phyloP scores from a whole-genome alignment of 345 rosid genomes.

The Punica granatum region DNA sequence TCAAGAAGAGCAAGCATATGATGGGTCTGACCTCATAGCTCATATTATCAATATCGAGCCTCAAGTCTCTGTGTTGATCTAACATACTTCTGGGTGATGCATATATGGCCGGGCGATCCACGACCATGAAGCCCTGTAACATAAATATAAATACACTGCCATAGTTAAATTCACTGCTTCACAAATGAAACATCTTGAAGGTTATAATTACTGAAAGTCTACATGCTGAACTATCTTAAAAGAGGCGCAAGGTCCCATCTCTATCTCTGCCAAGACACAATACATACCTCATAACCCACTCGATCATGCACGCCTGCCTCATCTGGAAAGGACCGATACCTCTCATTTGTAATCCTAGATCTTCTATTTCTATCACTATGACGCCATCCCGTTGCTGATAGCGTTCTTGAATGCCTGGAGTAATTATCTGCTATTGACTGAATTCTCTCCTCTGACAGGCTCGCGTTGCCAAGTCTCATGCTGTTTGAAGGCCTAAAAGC shows the following conservation, averaged over 20 bases:
- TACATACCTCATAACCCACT: slow-evolving; percentile 54
- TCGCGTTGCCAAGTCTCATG: slow-evolving; percentile 38
- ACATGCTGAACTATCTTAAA: neutral
- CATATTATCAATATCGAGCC: slow-evolving; percentile 80
- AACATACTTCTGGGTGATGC: slow-evolving; percentile 44
- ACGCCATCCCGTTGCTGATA: slow-evolving; percentile 48
- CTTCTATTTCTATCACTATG: slow-evolving; percentile 54
- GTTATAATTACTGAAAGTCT: neutral
- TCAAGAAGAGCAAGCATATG: neutral
- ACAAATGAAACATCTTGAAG: no score
- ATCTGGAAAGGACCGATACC: slow-evolving; percentile 44
- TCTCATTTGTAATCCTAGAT: slow-evolving; percentile 56
- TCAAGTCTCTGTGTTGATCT: slow-evolving; percentile 84
- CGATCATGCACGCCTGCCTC: slow-evolving; percentile 46
- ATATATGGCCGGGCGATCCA: slow-evolving; percentile 42
- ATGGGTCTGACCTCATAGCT: slow-evolving; percentile 56
- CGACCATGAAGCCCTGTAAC: slow-evolving; percentile 50
- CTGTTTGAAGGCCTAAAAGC: slow-evolving; percentile 51
- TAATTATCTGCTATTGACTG: slow-evolving; percentile 47
- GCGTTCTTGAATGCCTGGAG: slow-evolving; percentile 54
- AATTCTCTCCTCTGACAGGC: slow-evolving; percentile 46
- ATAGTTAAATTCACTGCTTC: no score
- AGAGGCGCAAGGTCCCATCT: neutral
- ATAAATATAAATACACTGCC: neutral
- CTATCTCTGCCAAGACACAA: neutral